Base-by-base conservation (phyloP, 1,139 yeast genomes). In the Lodderomyces parapsilosis region DNA sequence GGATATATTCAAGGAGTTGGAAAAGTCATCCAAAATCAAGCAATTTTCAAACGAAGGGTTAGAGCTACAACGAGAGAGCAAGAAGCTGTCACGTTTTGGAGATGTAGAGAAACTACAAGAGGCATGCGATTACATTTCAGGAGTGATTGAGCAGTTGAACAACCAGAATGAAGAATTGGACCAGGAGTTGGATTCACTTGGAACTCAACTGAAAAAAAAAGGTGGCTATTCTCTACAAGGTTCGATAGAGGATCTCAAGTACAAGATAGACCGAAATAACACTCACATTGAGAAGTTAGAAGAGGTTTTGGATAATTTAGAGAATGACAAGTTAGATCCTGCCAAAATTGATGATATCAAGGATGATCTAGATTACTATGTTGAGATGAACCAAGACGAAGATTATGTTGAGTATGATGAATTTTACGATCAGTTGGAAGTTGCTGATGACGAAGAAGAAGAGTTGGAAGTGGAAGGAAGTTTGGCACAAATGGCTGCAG, bases 1-100 rank as follows among this genome's bases (percentile, higher is more conserved):
- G 99, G 99, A 94, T 65, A 80, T 93, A 55, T 94, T 94, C 68
- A 94, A 94, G 63, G 93, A 93, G 42, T 87, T 91, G 52, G 99
- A 94, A 63, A 88, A 91, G 68, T 82, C 86, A 54, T 86, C 90
- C 81, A 94, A 94, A 68, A 91, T 96, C 30, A 94, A 94, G 63
- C 97, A 96, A 45, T 94, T 89, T 60, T 85, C 96, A 34, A 89
- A 89, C 60, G 99, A 93, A 66, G 99, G 98, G 1, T 74, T 93
- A 52, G 90, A 86, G 46, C 77, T 84, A 49, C 76, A 71, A 52
- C 79, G 81, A 47, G 70, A 66, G 43, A 74, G 78, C 48, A 48
- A 55, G n/a, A 57, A 60, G 43, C 55, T 49, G 40, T 58, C 59
- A 33, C 51, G 62, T 35, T 65, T 63, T 53, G 68, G 80, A 36